A percentile compares a stretch with the other conserved stretches of the same genome.
Evolutionary conservation across 164 flowering plant species (phyloP).

Genomic region (Annona squamosa): DNA sequence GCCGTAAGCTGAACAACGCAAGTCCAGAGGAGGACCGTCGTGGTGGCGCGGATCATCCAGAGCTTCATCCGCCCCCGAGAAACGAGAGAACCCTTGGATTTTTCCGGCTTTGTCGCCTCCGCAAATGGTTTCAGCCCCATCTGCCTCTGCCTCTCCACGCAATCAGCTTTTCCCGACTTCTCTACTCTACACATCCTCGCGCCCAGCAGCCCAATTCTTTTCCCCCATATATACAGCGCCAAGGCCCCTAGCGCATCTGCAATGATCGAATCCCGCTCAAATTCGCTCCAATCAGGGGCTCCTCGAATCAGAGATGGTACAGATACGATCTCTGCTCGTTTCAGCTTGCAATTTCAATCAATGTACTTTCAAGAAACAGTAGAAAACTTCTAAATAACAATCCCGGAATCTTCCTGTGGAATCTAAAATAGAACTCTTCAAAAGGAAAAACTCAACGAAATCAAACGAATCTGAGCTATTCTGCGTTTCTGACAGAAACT

Average conservation of each 20-base stretch:
- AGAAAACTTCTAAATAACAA: background rate
- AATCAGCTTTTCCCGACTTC: conserved; percentile 7
- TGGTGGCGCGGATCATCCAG: conserved; percentile 84
- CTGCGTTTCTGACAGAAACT: background rate
- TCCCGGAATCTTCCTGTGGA: background rate
- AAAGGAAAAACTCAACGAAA: background rate
- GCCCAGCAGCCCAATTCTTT: background rate
- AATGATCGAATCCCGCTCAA: background rate
- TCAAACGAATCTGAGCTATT: background rate
- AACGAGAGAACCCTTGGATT: conserved; percentile 30
- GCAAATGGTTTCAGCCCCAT: conserved; percentile 29
- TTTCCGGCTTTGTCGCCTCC: conserved; percentile 35
- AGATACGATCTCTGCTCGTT: background rate
- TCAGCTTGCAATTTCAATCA: conserved; percentile 8
- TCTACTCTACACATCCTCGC: conserved; percentile 19
- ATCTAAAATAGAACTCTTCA: background rate
- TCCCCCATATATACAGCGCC: conserved; percentile 3
- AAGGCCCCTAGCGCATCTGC: conserved; percentile 1
- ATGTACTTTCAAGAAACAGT: conserved; percentile 1
- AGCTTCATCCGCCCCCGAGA: conserved; percentile 46
- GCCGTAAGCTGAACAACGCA: conserved; percentile 75
- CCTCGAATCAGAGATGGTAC: background rate
- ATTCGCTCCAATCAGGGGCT: background rate
- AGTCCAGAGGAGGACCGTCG: conserved; percentile 75
- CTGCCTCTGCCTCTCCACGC: conserved; percentile 18